Conservation (phyloP, 306 rosid species). For the Senna tora region DNA sequence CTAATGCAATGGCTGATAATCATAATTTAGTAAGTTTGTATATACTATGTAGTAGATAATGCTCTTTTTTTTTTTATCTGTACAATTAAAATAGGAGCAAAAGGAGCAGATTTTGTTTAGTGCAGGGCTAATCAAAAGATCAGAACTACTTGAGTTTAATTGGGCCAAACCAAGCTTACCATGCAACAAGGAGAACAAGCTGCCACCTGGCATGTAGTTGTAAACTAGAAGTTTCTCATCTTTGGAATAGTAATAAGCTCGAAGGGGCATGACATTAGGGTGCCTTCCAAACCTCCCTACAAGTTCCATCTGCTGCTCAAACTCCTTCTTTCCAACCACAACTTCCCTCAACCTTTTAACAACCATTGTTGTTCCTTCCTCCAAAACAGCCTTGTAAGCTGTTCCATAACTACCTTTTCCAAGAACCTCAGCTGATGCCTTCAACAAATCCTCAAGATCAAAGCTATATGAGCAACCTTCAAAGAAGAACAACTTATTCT, state of each 20-base stretch:
- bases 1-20: no score
- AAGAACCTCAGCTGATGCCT: constrained; percentile 83
- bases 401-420: constrained; percentile 80
- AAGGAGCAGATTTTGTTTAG: neutral
- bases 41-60: neutral
- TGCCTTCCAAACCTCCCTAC: constrained; percentile 60
- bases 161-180: constrained; percentile 50
- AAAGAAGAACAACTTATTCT: constrained; percentile 73
- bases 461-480: constrained; percentile 60
- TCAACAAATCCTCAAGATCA: constrained; percentile 71
- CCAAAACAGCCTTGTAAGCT: constrained; percentile 68
- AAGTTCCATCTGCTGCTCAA: constrained; percentile 71
- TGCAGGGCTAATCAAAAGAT: neutral
- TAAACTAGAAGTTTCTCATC: constrained; percentile 75
- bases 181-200: constrained; percentile 65
- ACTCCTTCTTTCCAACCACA: constrained; percentile 60
- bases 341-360: constrained; percentile 71
- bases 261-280: constrained; percentile 56
- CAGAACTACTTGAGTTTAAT: neutral
- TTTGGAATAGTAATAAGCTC: constrained; percentile 73
- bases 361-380: constrained; percentile 65
- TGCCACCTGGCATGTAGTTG: constrained; percentile 60
- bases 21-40: no score
- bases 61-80: neutral
- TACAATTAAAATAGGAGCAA: neutral